These are phyloP conservation scores for Fistulinella prunicolor DNA, from an alignment of 768 basidiomycete genomes.

Conservation along the genomic window DNA sequence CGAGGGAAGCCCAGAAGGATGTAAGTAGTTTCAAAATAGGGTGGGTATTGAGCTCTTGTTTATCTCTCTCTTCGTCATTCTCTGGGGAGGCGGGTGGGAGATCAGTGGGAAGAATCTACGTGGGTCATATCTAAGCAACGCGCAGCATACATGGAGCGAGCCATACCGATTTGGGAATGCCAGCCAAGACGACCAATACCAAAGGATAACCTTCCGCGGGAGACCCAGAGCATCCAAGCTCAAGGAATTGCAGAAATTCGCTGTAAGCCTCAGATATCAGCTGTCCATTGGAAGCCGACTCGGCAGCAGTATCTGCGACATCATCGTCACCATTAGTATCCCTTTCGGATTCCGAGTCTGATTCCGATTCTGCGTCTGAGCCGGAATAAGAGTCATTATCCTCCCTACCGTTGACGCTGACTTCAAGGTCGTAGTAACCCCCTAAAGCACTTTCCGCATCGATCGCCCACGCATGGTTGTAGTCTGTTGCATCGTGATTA, in stretches of 20 bases:
- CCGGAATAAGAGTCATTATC: slow-evolving; percentile 33
- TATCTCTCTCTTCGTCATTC: not conserved
- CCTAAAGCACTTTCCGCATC: slow-evolving; percentile 16
- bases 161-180: slow-evolving; percentile 66
- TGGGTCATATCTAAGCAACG: not conserved
- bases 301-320: slow-evolving; percentile 25
- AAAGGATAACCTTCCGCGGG: slow-evolving; percentile 80
- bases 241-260: slow-evolving; percentile 78
- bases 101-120: slow-evolving; percentile 21
- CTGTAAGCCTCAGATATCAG: slow-evolving; percentile 48
- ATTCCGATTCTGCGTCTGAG: slow-evolving; percentile 30
- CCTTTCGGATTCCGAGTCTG: slow-evolving; percentile 15
- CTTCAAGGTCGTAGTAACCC: slow-evolving; percentile 30
- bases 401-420: slow-evolving; percentile 13
- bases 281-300: not conserved
- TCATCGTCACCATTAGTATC: slow-evolving; percentile 34
- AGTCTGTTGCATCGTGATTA: slow-evolving; percentile 41
- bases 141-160: not conserved
- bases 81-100: slow-evolving; percentile 10
- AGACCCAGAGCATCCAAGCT: slow-evolving; percentile 74
- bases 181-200: slow-evolving; percentile 77
- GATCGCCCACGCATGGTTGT: slow-evolving; percentile 59
- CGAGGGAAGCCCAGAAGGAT: slow-evolving; percentile 82
- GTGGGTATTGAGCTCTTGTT: slow-evolving; percentile 9
- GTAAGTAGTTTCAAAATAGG: slow-evolving; percentile 55